These are phyloP conservation scores for Ceratocystis lukuohia DNA, from an alignment of 2,329 filamentous ascomycete genomes.

Conservation along the genomic window DNA sequence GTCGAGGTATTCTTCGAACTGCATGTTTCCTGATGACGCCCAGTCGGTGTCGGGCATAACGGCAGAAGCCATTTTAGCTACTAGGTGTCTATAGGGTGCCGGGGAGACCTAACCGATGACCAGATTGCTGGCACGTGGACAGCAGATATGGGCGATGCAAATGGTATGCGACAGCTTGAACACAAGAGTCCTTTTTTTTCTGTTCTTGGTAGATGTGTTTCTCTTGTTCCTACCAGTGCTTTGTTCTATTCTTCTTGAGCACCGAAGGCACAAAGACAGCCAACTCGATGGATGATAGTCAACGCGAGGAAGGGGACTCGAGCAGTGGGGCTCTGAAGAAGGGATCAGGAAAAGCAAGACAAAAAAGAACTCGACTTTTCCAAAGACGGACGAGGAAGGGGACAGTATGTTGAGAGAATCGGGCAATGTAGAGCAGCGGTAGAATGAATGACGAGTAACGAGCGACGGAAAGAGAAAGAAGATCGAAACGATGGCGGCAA, in stretches of 20 bases:
- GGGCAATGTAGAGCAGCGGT: background rate
- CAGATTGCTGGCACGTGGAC: too few relatives aligned
- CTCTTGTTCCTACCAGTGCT: background rate
- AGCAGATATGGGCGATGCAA: too few relatives aligned
- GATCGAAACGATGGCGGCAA: background rate
- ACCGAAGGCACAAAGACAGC: too few relatives aligned
- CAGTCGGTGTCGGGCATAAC: background rate
- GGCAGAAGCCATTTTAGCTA: background rate
- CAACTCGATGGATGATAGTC: background rate
- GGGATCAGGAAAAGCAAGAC: background rate
- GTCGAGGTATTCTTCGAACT: constrained; percentile 4
- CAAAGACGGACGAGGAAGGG: background rate
- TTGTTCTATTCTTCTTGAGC: background rate
- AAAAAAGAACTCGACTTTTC: background rate
- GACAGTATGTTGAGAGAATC: background rate
- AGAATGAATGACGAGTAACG: background rate
- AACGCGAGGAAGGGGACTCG: background rate
- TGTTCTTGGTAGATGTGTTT: too few relatives aligned
- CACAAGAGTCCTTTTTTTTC: too few relatives aligned
- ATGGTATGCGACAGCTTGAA: too few relatives aligned
- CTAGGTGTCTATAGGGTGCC: too few relatives aligned
- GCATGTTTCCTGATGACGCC: constrained; percentile 1
- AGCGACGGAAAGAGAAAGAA: background rate
- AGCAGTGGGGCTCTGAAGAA: background rate
- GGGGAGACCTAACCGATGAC: too few relatives aligned